phyloP scores from a whole-genome alignment of 2,329 filamentous ascomycete genomes.

The Myotisia sp. region DNA sequence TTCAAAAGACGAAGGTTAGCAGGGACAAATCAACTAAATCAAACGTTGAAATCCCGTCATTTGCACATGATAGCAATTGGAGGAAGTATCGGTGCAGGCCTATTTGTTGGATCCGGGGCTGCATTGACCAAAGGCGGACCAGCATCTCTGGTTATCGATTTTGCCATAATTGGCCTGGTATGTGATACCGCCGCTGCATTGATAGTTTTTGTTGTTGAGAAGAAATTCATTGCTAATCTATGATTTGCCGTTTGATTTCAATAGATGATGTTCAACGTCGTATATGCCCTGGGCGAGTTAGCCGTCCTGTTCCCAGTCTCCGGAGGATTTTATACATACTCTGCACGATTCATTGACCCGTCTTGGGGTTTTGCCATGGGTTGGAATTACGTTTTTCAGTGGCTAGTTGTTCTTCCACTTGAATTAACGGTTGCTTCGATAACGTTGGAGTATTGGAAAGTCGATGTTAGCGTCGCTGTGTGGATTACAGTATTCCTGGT shows the following conservation, averaged over 20 bases:
- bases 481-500: constrained; percentile 59
- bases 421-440: constrained; percentile 72
- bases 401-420: constrained; percentile 65
- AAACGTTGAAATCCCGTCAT: constrained; percentile 20
- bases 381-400: constrained; percentile 59
- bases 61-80: constrained; percentile 29
- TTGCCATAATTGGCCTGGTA: constrained; percentile 38
- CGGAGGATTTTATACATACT: constrained; percentile 48
- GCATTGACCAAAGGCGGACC: constrained; percentile 27
- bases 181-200: constrained; percentile 1
- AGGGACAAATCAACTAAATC: constrained; percentile 16
- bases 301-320: constrained; percentile 49
- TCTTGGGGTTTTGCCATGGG: constrained; percentile 37
- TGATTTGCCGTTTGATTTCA: constrained; percentile 9
- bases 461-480: constrained; percentile 23
- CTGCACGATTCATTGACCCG: constrained; percentile 47
- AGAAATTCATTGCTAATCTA: constrained; percentile 2
- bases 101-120: constrained; percentile 28
- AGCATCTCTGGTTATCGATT: constrained; percentile 27
- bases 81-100: constrained; percentile 19
- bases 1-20: constrained; percentile 21
- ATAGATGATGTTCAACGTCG: constrained; percentile 43
- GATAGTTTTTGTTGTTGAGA: constrained; percentile 3
- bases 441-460: constrained; percentile 59
- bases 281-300: constrained; percentile 47